Evolutionary conservation across 495 filamentous ascomycete genomes (phyloP).

Genomic region (Aspergillus campestris): DNA sequence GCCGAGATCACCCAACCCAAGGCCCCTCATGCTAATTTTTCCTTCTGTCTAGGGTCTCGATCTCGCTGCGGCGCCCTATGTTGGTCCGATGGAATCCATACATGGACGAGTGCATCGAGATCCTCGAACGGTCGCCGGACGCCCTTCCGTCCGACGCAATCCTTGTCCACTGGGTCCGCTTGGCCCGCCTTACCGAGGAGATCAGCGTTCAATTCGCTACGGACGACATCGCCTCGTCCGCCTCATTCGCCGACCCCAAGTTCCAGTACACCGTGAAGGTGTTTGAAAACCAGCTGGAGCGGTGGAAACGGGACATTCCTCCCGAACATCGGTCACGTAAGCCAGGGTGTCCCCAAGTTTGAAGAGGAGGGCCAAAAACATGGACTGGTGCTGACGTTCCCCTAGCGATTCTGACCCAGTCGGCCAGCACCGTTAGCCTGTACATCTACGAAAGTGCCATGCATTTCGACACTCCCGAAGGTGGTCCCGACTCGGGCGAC

Average conservation of each 20-base stretch:
- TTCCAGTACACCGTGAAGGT: conserved; percentile 65
- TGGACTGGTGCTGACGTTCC: conserved; percentile 4
- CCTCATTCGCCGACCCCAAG: conserved; percentile 65
- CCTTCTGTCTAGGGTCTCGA: conserved; percentile 53
- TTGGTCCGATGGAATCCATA: conserved; percentile 75
- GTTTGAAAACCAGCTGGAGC: conserved; percentile 67
- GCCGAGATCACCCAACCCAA: neutral
- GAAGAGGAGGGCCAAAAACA: too few species aligned
- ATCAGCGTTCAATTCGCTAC: conserved; percentile 64
- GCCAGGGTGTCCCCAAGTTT: neutral
- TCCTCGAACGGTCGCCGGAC: conserved; percentile 62
- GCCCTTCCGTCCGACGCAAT: conserved; percentile 63
- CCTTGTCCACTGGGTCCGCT: conserved; percentile 66
- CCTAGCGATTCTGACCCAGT: conserved; percentile 21
- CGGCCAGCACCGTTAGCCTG: conserved; percentile 49
- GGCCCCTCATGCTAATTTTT: conserved; percentile 47
- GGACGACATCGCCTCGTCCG: conserved; percentile 57
- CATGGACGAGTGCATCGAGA: conserved; percentile 75
- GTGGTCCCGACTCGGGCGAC: conserved; percentile 13
- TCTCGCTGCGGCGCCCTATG: conserved; percentile 73
- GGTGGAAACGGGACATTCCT: conserved; percentile 52
- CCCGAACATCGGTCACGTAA: conserved; percentile 31
- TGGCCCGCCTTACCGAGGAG: conserved; percentile 76
- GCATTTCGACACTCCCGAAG: conserved; percentile 57
- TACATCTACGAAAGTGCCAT: conserved; percentile 86